Conservation (phyloP, 805 yeast species). For the Lipomyces sp. region DNA sequence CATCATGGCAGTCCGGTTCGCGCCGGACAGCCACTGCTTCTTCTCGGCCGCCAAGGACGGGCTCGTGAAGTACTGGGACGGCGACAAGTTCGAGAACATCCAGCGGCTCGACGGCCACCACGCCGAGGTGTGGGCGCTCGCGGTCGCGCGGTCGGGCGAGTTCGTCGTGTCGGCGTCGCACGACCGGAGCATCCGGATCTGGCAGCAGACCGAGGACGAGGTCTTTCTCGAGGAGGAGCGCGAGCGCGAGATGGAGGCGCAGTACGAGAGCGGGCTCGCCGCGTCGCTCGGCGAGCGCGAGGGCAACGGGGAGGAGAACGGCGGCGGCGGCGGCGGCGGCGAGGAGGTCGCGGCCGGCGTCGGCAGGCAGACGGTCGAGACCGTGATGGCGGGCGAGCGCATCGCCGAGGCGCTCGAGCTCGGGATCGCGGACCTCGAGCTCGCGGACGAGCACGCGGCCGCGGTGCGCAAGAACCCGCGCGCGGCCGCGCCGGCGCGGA, state of each 20-base stretch:
- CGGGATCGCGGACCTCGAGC: slow-evolving; percentile 67
- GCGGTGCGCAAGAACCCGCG: slow-evolving; percentile 46
- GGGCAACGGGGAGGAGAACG: slow-evolving; percentile 32
- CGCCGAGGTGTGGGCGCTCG: slow-evolving; percentile 88
- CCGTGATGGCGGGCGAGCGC: slow-evolving; percentile 91
- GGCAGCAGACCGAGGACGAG: slow-evolving; percentile 91
- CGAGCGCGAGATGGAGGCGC: slow-evolving; percentile 91
- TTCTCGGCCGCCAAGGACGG: slow-evolving; percentile 90
- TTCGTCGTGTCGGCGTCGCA: slow-evolving; percentile 81
- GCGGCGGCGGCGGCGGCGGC: slow-evolving; percentile 41
- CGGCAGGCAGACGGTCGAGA: slow-evolving; percentile 79
- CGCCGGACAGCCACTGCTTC: slow-evolving; percentile 83
- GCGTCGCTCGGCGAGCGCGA: slow-evolving; percentile 62
- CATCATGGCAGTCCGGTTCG: slow-evolving; percentile 80
- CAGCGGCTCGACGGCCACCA: slow-evolving; percentile 86
- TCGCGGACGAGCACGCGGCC: slow-evolving; percentile 48
- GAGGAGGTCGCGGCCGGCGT: slow-evolving; percentile 49
- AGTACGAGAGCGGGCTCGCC: slow-evolving; percentile 76
- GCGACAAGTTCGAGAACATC: slow-evolving; percentile 90
- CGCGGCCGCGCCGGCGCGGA: slow-evolving; percentile 55
- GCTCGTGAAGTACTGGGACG: slow-evolving; percentile 94
- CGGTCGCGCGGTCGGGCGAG: slow-evolving; percentile 65
- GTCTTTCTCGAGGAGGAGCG: slow-evolving; percentile 96
- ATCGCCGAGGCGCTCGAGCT: slow-evolving; percentile 88
- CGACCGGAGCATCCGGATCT: slow-evolving; percentile 88